Base-by-base conservation (phyloP, 306 rosid genomes). In the Canavalia ensiformis region DNA sequence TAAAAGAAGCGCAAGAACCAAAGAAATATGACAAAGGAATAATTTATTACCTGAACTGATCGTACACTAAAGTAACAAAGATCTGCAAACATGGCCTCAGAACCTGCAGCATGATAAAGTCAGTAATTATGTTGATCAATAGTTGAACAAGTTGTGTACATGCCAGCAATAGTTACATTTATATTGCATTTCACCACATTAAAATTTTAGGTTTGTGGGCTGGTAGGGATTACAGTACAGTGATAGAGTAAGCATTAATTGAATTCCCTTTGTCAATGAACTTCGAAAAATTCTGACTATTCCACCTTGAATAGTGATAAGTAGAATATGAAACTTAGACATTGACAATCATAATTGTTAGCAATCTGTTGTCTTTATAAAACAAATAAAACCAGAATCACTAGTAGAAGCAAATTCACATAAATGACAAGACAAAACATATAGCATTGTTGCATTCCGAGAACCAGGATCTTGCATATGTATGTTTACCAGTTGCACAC, bases 21-120 rank as follows among this genome's bases (percentile, higher is more conserved):
- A 45, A 55, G 46, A 76, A 47, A 60, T 68, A 76, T 34, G 58
- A 81, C 28, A 58, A 37, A 37, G 75, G 54, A 30, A 62, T 47
- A 45, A 57, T 68, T 70, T 63, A 77, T 85, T 88, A 95, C 99
- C 97, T 95, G 99, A 81, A 95, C 97, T 70, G 99, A 93, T 79
- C 90, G 91, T 41, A 95, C 97, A 83, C 97, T 82, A 83, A 95
- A 95, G 85, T 95, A 91, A 89, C 97, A 95, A 87, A 95, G 99
- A 87, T 95, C 97, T 12, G 97, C 99, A 78, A 95, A 95, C 97
- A 95, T 95, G 76, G 99, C 99, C 87, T 95, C 99, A 2, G 98
- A 95, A 90, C 99, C 99, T 95, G 94, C 72, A 87, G 81, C 70
- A 85, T 75, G 69, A 44, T 64, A 68, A 10, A 68, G 29, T 52